Percentiles rank a stretch among this genome's conserved stretches.
phyloP scores from a whole-genome alignment of 2,329 filamentous ascomycete species.

The Colletotrichum somersetense region DNA sequence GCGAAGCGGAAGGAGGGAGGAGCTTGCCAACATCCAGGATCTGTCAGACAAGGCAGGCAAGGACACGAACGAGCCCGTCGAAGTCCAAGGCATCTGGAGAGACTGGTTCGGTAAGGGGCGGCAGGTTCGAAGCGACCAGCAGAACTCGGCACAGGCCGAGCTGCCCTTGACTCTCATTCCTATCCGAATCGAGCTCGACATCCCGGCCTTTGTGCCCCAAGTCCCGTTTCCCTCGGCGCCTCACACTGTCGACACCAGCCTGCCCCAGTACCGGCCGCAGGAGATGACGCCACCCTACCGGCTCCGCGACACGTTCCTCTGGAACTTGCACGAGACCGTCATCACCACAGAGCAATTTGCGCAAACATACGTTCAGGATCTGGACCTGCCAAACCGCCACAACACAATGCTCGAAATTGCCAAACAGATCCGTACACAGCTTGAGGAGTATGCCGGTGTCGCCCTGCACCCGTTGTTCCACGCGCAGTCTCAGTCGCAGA shows the following conservation, averaged over 20 bases:
- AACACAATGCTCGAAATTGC: conserved; percentile 83
- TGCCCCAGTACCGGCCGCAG: conserved; percentile 82
- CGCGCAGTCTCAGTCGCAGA: conserved; percentile 59
- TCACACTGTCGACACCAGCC: conserved; percentile 73
- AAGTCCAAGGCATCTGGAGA: conserved; percentile 90
- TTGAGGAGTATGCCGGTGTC: conserved; percentile 96
- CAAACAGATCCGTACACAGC: conserved; percentile 92
- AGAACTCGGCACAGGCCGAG: conserved; percentile 74
- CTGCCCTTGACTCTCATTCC: conserved; percentile 93
- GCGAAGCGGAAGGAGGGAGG: conserved; percentile 83
- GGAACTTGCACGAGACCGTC: conserved; percentile 96
- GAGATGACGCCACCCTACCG: conserved; percentile 88
- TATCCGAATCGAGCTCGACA: conserved; percentile 95
- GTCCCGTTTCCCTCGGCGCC: conserved; percentile 71
- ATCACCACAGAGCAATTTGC: conserved; percentile 97
- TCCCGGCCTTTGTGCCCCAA: conserved; percentile 80
- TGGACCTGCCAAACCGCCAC: conserved; percentile 85
- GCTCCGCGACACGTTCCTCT: conserved; percentile 94
- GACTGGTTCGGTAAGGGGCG: conserved; percentile 91
- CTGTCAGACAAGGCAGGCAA: conserved; percentile 84
- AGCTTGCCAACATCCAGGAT: conserved; percentile 70
- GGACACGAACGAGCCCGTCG: conserved; percentile 81
- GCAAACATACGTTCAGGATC: conserved; percentile 88
- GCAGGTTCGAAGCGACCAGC: conserved; percentile 67
- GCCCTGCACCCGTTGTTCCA: conserved; percentile 95